Evolutionary conservation across 1,284 basidiomycete genomes (phyloP), one percentile per base, ranked within the genome.

Genomic region (Inonotus hispidus): DNA sequence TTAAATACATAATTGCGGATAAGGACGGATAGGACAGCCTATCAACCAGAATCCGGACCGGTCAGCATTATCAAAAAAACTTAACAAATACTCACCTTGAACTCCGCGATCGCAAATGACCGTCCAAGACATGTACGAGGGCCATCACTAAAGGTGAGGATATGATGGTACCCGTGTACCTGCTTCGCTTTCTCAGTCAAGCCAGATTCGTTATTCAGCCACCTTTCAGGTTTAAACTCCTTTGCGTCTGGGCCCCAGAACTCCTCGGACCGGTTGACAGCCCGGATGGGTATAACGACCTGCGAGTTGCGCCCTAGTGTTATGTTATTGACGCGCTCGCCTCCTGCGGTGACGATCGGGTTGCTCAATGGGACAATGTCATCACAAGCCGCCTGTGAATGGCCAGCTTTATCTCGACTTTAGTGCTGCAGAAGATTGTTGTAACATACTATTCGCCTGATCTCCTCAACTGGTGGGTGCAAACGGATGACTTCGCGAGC

Each of bases 361-460:
- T n/a, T n/a, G 29, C 21, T 41, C 0, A 64, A 56, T 8, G 63
- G 63, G n/a, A 64, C 52, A 29, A 64, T 43, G 29, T 64, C 59
- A 39, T 61, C 63, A 23, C 58, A n/a, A 7, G 63, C 56, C 3
- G 63, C 59, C 63, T 59, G 29, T 21, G 27, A 13, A 13, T 21
- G 14, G 46, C 21, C 35, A 52, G 32, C 56, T 11, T n/a, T 45
- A 25, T 49, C 6, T 6, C 11, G 16, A 47, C 45, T 29, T 14
- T 16, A 5, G 14, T 45, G 21, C 41, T 16, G 3, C 13, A 45
- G 16, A n/a, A 13, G 5, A 45, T 32, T 32, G 32, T 45, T 21
- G 21, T n/a, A 11, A 72, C 72, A 67, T 16, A 77, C 77, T 0
- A 77, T 76, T 1, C 78, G 75, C 0, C 71, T 74, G 0, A 78